Base-by-base conservation (phyloP, 108 stramenopile species). In the Nannochloropsis oceanica region DNA sequence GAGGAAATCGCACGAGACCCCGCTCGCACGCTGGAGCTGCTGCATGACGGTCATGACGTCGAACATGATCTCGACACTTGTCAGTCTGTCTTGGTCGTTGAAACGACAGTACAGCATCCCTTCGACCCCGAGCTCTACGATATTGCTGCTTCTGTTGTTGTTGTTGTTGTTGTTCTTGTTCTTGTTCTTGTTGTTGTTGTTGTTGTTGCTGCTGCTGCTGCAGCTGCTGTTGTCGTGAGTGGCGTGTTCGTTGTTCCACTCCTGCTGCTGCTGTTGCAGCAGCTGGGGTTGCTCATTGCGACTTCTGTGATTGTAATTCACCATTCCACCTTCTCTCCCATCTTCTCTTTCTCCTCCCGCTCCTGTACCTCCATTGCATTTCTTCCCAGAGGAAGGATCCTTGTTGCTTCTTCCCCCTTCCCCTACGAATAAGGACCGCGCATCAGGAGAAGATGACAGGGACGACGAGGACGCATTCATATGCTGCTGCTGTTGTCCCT, bases 1-100 rank as follows among this genome's bases (percentile, higher is more conserved):
- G 44, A 81, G 43, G 43, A 85, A 85, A 43, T 42, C 73, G n/a
- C 59, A 73, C 8, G 80, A 82, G 50, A 25, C 34, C 43, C 84
- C 88, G 25, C 18, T 25, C 0, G 84, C 80, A 25, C 89, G 94
- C 91, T 98, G 97, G 20, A 97, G 91, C 86, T 97, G 96, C 83
- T 97, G 92, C 96, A 98, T 98, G 89, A 97, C 95, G 27, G 95
- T 93, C 97, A 97, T 98, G 22, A 96, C 97, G 89, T 98, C 97
- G 86, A 97, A 98, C 91, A 96, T 94, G 27, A 98, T 91, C 84
- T 96, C 96, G 50, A 96, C 86, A 1, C 93, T 91, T 22, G 92
- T 92, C 59, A 98, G 95, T 82, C 94, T 95, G 88, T 97, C 93
- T 27, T 83, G 34, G 12, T 93, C 92, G 90, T 94, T 95, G 94